Conservation (phyloP, 116 monocot genomes). For the Papilionanthe hybrid region DNA sequence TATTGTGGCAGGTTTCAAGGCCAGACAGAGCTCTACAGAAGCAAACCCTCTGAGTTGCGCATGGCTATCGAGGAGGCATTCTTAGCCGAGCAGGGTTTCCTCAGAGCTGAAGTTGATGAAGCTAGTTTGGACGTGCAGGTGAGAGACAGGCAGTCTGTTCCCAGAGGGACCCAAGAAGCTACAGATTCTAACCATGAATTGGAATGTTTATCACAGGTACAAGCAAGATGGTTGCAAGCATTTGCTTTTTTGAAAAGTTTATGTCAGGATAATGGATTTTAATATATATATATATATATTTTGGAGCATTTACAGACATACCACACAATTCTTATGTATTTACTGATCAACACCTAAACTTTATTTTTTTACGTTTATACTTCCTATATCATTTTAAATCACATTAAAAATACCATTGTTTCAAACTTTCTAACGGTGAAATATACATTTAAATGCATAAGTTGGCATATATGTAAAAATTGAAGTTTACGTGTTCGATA, state of each 20-base stretch:
- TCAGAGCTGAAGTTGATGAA: slow-evolving; percentile 23
- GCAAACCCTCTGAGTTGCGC: slow-evolving; percentile 51
- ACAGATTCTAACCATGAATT: slow-evolving; percentile 61
- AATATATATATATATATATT: no score
- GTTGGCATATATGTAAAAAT: no score
- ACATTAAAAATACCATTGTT: no score
- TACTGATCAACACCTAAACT: no score
- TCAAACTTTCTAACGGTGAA: no score
- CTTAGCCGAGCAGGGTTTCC: slow-evolving; percentile 67
- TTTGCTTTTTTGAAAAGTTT: no score
- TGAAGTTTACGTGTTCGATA: no score
- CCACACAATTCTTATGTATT: no score
- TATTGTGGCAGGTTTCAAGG: slow-evolving; percentile 62
- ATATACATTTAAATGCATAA: no score
- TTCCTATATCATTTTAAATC: no score
- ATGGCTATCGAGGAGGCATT: slow-evolving; percentile 90
- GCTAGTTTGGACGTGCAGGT: slow-evolving; percentile 14
- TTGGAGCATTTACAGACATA: no score
- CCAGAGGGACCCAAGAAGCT: slow-evolving; percentile 44
- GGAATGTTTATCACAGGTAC: slow-evolving; percentile 52
- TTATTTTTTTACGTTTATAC: no score
- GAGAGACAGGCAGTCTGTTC: slow-evolving; percentile 19
- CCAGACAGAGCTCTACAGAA: slow-evolving; percentile 65
- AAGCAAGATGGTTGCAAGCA: slow-evolving; percentile 25
- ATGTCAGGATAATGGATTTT: neutral